Percentiles rank a stretch among this genome's conserved stretches.
phyloP scores from a whole-genome alignment of 768 basidiomycete genomes.

The Kwoniella dendrophila region DNA sequence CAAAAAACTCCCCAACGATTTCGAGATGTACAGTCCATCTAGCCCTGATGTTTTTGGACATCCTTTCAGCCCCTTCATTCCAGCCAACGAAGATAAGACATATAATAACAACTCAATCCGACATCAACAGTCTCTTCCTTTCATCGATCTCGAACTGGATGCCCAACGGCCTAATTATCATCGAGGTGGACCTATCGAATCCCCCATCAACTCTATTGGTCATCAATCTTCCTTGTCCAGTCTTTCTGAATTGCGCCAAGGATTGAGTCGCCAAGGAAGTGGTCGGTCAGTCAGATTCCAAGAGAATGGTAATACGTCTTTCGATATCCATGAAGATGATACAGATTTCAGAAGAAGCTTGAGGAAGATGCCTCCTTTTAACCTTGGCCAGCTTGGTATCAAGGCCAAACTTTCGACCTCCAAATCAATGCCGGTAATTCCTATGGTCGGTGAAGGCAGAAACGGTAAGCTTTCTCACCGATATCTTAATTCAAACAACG shows the following conservation, averaged over 20 bases:
- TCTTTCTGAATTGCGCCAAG: neutral
- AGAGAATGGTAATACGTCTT: neutral
- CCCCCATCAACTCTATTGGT: neutral
- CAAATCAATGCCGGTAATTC: conserved; percentile 17
- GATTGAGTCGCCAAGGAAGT: neutral
- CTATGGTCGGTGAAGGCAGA: conserved; percentile 24
- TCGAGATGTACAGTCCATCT: conserved; percentile 9
- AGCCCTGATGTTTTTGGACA: neutral
- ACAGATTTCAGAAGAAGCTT: conserved; percentile 1
- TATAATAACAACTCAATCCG: neutral
- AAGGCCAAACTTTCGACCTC: conserved; percentile 16
- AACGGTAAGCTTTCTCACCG: conserved; percentile 25
- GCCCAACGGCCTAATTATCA: neutral
- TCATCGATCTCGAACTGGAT: conserved; percentile 12
- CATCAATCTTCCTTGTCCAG: conserved; percentile 15
- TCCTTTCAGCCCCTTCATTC: neutral
- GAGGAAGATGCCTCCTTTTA: conserved; percentile 21
- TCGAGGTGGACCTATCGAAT: neutral
- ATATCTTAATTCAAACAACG: neutral
- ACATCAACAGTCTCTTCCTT: conserved; percentile 5
- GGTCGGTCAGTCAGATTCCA: conserved; percentile 1
- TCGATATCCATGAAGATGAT: neutral
- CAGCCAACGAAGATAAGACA: conserved; percentile 1
- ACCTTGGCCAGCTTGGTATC: conserved; percentile 7
- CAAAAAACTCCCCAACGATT: conserved; percentile 5